These are phyloP conservation scores for Hansenula anomala DNA, from an alignment of 1,139 yeast species.

Conservation along the genomic window DNA sequence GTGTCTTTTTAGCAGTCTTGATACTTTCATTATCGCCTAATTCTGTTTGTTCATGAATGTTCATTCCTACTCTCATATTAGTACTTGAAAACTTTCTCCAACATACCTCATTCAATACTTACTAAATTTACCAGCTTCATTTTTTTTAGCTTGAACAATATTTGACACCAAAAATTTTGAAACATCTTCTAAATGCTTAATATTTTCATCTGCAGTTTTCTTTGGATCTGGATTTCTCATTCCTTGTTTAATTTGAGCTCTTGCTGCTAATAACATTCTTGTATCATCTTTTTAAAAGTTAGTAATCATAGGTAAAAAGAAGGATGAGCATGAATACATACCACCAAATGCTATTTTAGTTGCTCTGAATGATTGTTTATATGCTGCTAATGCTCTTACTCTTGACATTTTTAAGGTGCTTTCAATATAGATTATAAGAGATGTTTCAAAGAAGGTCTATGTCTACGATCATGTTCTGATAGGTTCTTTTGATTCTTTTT, in stretches of 20 bases:
- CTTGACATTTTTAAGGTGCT: slow-evolving; percentile 3
- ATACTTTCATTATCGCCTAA: slow-evolving; percentile 80
- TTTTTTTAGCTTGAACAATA: slow-evolving; percentile 76
- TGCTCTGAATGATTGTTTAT: slow-evolving; percentile 68
- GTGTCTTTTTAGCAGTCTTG: slow-evolving; percentile 32
- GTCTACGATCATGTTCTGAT: no score
- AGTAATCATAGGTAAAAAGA: background rate
- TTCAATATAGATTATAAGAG: no score
- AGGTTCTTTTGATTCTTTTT: no score
- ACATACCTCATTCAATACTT: slow-evolving; percentile 13
- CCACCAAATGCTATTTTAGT: slow-evolving; percentile 60
- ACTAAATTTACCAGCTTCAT: slow-evolving; percentile 25
- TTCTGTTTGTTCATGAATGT: slow-evolving; percentile 79
- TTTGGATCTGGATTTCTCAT: slow-evolving; percentile 42
- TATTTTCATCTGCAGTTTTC: slow-evolving; percentile 44
- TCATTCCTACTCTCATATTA: slow-evolving; percentile 32
- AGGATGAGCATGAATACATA: slow-evolving; percentile 5
- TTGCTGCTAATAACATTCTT: slow-evolving; percentile 54
- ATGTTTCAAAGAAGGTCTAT: no score
- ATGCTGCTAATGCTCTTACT: slow-evolving; percentile 45
- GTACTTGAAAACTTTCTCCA: background rate
- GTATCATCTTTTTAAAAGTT: slow-evolving; percentile 34
- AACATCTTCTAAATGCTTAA: slow-evolving; percentile 62
- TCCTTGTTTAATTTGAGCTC: slow-evolving; percentile 58
- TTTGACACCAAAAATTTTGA: slow-evolving; percentile 63